Percentiles rank a stretch among this genome's conserved stretches.
Conservation (phyloP, 257 asterid genomes). For the Solanum pinnatisectum region DNA sequence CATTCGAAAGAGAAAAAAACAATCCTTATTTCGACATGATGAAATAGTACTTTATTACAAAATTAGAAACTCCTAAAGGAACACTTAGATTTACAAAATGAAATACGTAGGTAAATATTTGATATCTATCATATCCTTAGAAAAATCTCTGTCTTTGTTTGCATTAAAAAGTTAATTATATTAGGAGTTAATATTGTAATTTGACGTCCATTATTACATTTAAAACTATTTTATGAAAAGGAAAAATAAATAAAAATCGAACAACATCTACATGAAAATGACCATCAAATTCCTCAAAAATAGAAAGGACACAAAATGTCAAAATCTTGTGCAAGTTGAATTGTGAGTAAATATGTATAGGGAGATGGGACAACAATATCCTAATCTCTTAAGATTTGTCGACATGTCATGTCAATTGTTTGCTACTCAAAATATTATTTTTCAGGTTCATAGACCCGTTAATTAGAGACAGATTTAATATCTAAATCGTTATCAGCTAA, state of each 20-base stretch:
- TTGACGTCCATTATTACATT: neutral
- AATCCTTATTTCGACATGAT: neutral
- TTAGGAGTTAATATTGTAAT: neutral
- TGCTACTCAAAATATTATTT: neutral
- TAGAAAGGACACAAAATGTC: neutral
- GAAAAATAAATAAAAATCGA: neutral
- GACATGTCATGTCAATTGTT: neutral
- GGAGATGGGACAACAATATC: slow-evolving; percentile 1
- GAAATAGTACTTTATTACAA: neutral
- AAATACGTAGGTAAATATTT: neutral
- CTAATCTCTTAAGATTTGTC: neutral
- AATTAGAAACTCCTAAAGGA: neutral
- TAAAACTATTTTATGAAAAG: neutral
- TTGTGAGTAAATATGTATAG: neutral
- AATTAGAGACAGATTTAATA: accelerated
- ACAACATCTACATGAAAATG: neutral
- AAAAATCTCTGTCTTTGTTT: neutral
- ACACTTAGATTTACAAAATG: neutral
- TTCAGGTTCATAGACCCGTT: accelerated
- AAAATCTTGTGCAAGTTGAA: neutral
- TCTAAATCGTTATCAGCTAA: accelerated
- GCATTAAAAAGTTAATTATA: neutral
- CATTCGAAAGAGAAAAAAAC: neutral
- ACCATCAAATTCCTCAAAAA: neutral
- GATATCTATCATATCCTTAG: neutral